Evolutionary conservation across 306 rosid species (phyloP), one percentile per base, ranked within the genome.

Genomic region (Prunus armeniaca): DNA sequence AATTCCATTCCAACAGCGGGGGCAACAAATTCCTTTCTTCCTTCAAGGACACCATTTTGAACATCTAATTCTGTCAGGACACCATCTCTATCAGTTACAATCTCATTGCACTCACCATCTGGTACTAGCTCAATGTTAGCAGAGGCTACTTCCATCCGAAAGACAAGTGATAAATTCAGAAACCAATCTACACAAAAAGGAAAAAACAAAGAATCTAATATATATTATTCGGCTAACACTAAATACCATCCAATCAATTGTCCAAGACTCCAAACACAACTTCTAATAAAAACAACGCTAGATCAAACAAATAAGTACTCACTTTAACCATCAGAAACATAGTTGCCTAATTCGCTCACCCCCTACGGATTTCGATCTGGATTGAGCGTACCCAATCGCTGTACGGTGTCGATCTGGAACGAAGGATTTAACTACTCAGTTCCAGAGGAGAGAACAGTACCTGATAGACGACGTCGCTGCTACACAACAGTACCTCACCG

Each of bases 1-100:
- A 94, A 94, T 79, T 94, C 98, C 97, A 94, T 94, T 69, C 98
- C 97, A 45, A 90, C 82, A 73, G 97, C 96, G 38, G 97, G 97
- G 9, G 91, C 83, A 38, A 86, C 91, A 79, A 94, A 94, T 55
- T 88, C 93, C 76, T 84, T 87, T 76, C 88, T 85, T 69, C 84
- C 93, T 81, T 87, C 89, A 73, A 76, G 45, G 50, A 76, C 75
- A 71, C 80, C 88, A 82, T 84, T 81, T 76, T 85, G 89, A 76
- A 83, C 87, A 57, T 82, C 91, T 72, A 87, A 69, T 73, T 85
- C 94, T 14, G 84, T 68, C 45, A 78, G 64, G 15, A 62, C 80
- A 74, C 76, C 82, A 73, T 84, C 89, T 76, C 79, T 79, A 46
- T 86, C 96, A 73, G 81, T 88, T 24, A 52, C 86, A 80, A 87